Evolutionary conservation across 495 filamentous ascomycete species (phyloP), one percentile per base, ranked within the genome.

Genomic region (Daldinia grandis): DNA sequence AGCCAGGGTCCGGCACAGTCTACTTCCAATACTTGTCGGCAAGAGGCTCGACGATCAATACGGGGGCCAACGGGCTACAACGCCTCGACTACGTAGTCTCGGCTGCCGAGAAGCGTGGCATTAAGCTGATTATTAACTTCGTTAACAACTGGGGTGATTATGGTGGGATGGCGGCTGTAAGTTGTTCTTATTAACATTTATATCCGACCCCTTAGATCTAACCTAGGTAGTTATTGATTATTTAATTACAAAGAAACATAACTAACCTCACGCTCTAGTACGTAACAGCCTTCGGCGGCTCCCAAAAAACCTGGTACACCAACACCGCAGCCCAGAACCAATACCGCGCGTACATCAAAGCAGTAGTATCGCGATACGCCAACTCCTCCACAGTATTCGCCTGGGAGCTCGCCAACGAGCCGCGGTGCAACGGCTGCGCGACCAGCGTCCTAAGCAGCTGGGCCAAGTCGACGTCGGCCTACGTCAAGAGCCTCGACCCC

Each of bases 11-110:
- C 1, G 85, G 84, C 9, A 84, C 80, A 6, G 85, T 89, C 15
- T 91, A 84, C 74, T 92, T 82, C 80, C 89, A 93, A 73, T 76
- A 82, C 14, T 84, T 88, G 60, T 79, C 81, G 0, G 76, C 84
- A 12, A 80, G 82, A 15, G 82, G 79, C 0, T 86, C 86, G 0
- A 84, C 83, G 19, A 90, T 92, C 79, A 91, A 92, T 79, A 90
- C 87, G 1, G 89, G 90, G 2, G 66, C 84, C 38, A 82, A 90
- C 74, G 90, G 91, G 5, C 83, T 92, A 4, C 84, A 90, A 72
- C 85, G 87, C 9, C 85, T 92, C 37, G 90, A 92, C 76, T 88
- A 87, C 61, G 89, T 90, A 5, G 87, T 92, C 37, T 72, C 81
- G n/a, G 80, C 85, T 2, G 90, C 89, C 1, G 82, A 85, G 66